Conservation (phyloP, 2,329 filamentous ascomycete genomes). For the Leptographium flavum region DNA sequence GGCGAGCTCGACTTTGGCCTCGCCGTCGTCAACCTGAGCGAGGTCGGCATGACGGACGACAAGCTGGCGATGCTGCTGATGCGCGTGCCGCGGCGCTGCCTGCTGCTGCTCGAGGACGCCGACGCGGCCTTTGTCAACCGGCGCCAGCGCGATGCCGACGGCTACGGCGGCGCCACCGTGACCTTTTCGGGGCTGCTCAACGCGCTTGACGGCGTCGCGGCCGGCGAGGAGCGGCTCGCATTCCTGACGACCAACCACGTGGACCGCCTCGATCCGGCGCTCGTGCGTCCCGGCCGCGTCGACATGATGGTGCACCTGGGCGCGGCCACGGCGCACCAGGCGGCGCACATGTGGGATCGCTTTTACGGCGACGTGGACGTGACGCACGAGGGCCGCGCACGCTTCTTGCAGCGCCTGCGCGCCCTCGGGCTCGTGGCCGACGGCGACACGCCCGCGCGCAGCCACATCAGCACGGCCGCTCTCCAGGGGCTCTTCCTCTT, state of each 20-base stretch:
- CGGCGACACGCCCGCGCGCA: slow-evolving; percentile 19
- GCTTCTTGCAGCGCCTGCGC: slow-evolving; percentile 58
- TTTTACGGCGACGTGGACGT: slow-evolving; percentile 79
- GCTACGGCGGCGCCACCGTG: slow-evolving; percentile 75
- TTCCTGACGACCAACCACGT: slow-evolving; percentile 94
- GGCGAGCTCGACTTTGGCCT: slow-evolving; percentile 89
- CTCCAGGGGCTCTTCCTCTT: slow-evolving; percentile 91
- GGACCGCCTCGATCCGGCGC: slow-evolving; percentile 72
- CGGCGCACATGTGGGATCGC: slow-evolving; percentile 77
- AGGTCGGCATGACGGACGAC: slow-evolving; percentile 81
- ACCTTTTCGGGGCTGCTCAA: slow-evolving; percentile 88
- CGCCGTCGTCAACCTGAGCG: slow-evolving; percentile 81
- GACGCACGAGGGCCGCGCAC: slow-evolving; percentile 43
- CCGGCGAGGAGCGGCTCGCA: slow-evolving; percentile 82
- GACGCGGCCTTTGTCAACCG: slow-evolving; percentile 83
- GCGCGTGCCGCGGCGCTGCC: slow-evolving; percentile 67
- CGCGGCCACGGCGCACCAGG: slow-evolving; percentile 75
- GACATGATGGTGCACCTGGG: slow-evolving; percentile 88
- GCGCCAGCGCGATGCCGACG: slow-evolving; percentile 61
- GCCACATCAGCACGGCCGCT: slow-evolving; percentile 69
- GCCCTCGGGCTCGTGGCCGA: slow-evolving; percentile 53
- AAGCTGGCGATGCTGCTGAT: slow-evolving; percentile 74
- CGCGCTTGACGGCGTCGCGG: slow-evolving; percentile 80
- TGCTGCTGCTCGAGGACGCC: slow-evolving; percentile 78
- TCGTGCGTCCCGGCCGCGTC: slow-evolving; percentile 82